Percentiles rank a stretch among this genome's conserved stretches.
Conservation (phyloP, 169 alveolate species). For the Plasmodium berghei region DNA sequence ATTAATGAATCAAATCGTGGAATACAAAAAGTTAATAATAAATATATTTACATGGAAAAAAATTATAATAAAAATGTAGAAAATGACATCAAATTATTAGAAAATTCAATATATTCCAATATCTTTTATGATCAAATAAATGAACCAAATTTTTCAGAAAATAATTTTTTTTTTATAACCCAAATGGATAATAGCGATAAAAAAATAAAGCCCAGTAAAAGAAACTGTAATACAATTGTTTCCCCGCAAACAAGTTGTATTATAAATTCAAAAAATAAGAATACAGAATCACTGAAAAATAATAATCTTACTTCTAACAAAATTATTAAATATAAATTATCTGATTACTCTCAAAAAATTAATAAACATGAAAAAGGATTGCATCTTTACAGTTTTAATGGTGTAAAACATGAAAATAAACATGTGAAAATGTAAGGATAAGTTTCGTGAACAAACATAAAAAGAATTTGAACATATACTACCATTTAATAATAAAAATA, state of each 20-base stretch:
- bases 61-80: constrained; percentile 12
- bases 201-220: background rate
- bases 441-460: no score
- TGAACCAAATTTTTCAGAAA: constrained; percentile 21
- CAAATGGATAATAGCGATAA: background rate
- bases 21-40: constrained; percentile 4
- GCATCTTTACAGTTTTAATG: background rate
- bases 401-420: no score
- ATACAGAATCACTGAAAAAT: background rate
- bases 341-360: constrained; percentile 27
- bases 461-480: no score
- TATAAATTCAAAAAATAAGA: no score
- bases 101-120: background rate
- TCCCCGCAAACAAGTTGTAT: background rate
- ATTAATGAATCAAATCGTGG: background rate
- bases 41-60: constrained; percentile 5
- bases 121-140: constrained; percentile 1
- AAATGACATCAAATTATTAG: background rate
- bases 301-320: constrained; percentile 5
- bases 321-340: constrained; percentile 39
- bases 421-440: no score
- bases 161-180: constrained; percentile 17
- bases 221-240: background rate
- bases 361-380: background rate
- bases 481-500: no score